Base-by-base conservation (phyloP, 1,139 yeast genomes). In the Blastobotrys elegans region DNA sequence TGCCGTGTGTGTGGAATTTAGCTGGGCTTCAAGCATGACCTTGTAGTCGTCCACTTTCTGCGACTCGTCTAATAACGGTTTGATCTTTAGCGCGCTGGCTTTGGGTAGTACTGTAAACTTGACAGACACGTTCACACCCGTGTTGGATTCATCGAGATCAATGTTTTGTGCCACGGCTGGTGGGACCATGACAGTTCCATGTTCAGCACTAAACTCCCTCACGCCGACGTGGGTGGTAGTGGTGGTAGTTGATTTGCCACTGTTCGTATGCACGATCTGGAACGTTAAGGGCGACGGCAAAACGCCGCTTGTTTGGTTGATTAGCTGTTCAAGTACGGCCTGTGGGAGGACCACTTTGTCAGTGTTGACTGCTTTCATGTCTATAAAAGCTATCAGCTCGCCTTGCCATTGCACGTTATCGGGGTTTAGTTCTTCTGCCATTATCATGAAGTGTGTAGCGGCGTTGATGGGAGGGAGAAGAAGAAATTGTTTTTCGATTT, bases 1-100 rank as follows among this genome's bases (percentile, higher is more conserved):
- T 0, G 87, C 85, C 0, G 86, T 77, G 52, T 65, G 68, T 20
- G 64, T 58, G 5, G 62, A 49, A 26, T 69, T 65, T 26, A 71
- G 57, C 43, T 66, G 63, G 2, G 65, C 59, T 45, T 71, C 75
- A n/a, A 71, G 59, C 36, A 71, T 52, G 10, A 65, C 60, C 48
- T 69, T 67, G 69, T 73, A 70, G 53, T 69, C 70, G 32, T 67
- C 63, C 16, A 63, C 60, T 14, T 51, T 44, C 29, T 55, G 44
- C 13, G 16, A 2, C 17, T 59, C 60, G 20, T 56, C 61, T 10
- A 52, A 55, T 26, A 63, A 47, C 1, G 67, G 65, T 42, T 61
- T 56, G 17, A 71, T 53, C 1, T 64, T 58, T 44, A 71, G 60
- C 16, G 57, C 55, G 1, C 71, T 56, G 13, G 71, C 75, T 37